Percentiles rank a stretch among this genome's conserved stretches.
Conservation (phyloP, 163 green algal species). For the Volvox carteri region DNA sequence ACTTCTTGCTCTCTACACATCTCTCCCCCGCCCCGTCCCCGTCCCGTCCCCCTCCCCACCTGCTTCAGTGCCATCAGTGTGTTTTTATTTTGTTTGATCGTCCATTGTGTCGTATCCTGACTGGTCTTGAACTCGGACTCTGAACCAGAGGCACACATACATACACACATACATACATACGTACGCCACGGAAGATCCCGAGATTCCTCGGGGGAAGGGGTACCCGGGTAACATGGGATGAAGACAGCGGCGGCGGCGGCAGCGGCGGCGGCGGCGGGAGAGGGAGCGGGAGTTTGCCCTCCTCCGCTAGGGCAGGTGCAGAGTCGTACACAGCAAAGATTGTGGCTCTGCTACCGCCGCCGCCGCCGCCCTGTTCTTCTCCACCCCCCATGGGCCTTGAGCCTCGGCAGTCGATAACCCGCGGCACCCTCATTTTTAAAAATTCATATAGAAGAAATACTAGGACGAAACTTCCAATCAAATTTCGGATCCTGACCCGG, state of each 20-base stretch:
- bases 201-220: background rate
- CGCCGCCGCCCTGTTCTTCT: no score
- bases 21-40: background rate
- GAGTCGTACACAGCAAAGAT: no score
- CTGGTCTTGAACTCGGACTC: constrained; percentile 37
- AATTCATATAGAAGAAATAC: no score
- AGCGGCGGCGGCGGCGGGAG: background rate
- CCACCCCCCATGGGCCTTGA: no score
- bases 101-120: constrained; percentile 47
- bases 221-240: background rate
- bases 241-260: background rate
- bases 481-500: no score
- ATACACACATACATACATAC: no score
- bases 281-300: background rate
- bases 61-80: constrained; percentile 56
- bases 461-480: no score
- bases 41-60: background rate
- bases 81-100: constrained; percentile 58
- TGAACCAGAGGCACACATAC: background rate
- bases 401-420: no score
- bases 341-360: background rate
- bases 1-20: background rate
- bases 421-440: no score
- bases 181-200: no score
- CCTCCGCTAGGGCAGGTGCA: no score